A percentile compares a stretch with the other conserved stretches of the same genome.
Conservation (phyloP, 345 rosid genomes). For the Eucalyptus curtisii region DNA sequence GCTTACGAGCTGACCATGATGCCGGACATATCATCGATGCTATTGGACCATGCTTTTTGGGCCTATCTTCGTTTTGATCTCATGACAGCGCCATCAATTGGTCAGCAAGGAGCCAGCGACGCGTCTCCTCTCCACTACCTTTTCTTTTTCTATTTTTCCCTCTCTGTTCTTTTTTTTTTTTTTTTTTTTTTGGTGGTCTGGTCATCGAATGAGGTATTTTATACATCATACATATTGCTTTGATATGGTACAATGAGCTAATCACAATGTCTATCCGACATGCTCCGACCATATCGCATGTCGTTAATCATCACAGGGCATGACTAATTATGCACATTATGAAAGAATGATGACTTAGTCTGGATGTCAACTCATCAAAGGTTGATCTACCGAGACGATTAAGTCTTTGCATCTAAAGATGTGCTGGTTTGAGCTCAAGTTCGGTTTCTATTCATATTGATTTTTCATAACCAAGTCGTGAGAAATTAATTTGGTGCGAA, state of each 20-base stretch:
- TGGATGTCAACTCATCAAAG: background rate
- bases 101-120: background rate
- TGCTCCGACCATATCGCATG: background rate
- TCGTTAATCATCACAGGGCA: background rate
- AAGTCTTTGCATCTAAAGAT: background rate
- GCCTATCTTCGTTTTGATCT: background rate
- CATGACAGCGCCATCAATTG: background rate
- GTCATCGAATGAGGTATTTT: background rate
- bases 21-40: background rate
- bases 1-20: background rate
- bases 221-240: background rate
- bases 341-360: background rate
- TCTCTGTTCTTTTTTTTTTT: fast-evolving
- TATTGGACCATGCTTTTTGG: background rate
- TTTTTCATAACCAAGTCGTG: background rate
- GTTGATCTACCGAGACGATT: background rate
- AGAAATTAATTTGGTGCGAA: background rate
- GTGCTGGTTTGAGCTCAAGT: background rate
- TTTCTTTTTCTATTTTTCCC: background rate
- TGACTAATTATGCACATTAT: background rate
- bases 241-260: background rate
- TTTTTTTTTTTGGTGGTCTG: no score
- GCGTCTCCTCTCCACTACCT: background rate
- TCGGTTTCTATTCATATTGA: background rate
- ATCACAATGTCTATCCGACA: background rate